Evolutionary conservation across 2,329 filamentous ascomycete genomes (phyloP).

Genomic region (Dissoconium aciculare): DNA sequence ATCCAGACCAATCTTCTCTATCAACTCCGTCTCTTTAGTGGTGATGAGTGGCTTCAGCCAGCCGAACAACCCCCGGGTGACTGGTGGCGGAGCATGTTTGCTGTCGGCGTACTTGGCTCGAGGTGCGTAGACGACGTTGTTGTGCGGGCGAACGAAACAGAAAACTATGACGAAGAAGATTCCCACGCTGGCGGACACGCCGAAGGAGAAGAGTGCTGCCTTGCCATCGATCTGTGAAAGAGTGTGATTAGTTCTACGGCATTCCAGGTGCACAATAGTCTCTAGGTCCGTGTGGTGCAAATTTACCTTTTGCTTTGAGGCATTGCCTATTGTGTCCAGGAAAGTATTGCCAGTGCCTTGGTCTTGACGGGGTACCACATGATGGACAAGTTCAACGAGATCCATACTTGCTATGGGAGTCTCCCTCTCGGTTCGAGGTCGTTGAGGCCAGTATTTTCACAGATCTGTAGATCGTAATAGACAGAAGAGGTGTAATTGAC

Average conservation of each 20-base stretch:
- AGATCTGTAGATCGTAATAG: too few relatives aligned
- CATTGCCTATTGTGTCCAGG: not conserved
- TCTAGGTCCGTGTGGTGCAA: not conserved
- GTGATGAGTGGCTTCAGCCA: slow-evolving; percentile 70
- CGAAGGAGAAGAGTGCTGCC: slow-evolving; percentile 65
- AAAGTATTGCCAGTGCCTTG: slow-evolving; percentile 1
- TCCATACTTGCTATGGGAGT: too few relatives aligned
- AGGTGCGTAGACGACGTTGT: slow-evolving; percentile 84
- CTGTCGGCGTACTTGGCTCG: slow-evolving; percentile 86
- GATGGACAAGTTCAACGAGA: not conserved
- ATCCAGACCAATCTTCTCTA: slow-evolving; percentile 78
- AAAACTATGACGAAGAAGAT: slow-evolving; percentile 62
- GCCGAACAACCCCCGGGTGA: slow-evolving; percentile 74
- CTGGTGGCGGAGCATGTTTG: slow-evolving; percentile 71
- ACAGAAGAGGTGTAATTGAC: too few relatives aligned
- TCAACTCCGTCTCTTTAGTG: slow-evolving; percentile 61
- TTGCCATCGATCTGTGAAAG: slow-evolving; percentile 36
- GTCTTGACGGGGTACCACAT: not conserved
- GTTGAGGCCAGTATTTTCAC: too few relatives aligned
- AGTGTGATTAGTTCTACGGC: not conserved
- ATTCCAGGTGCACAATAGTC: not conserved
- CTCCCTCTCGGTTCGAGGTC: too few relatives aligned
- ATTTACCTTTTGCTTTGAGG: too few relatives aligned
- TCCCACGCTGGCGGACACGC: slow-evolving; percentile 63
- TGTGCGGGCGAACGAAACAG: slow-evolving; percentile 79